Evolutionary conservation across 1,284 basidiomycete species (phyloP).

Genomic region (Heterobasidion annosum): DNA sequence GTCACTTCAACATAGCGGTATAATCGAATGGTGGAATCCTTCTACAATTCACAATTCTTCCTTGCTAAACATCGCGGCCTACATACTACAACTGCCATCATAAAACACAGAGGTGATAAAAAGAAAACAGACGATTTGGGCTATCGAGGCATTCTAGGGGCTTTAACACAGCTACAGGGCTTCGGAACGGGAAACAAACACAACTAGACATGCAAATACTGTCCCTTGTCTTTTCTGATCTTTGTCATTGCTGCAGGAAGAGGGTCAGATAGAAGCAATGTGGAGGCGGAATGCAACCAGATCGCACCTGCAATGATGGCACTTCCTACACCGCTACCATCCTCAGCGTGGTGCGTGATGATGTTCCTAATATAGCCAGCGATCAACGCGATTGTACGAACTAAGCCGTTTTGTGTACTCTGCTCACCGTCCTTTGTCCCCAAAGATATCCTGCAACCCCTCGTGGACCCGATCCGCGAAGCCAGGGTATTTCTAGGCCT

Average conservation of each 20-base stretch:
- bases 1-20: too few relatives aligned
- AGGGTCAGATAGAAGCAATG: not conserved
- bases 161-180: not conserved
- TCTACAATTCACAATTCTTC: too few relatives aligned
- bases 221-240: slow-evolving; percentile 39
- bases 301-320: slow-evolving; percentile 86
- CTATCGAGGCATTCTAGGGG: not conserved
- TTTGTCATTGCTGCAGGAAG: slow-evolving; percentile 50
- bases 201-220: slow-evolving; percentile 26
- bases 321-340: slow-evolving; percentile 92
- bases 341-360: slow-evolving; percentile 86
- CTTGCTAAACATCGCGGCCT: too few relatives aligned
- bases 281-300: not conserved
- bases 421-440: slow-evolving; percentile 81
- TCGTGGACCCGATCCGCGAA: slow-evolving; percentile 87
- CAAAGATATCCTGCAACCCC: slow-evolving; percentile 87
- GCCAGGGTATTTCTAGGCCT: slow-evolving; percentile 84
- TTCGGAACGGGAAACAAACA: not conserved
- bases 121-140: not conserved
- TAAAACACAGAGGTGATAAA: not conserved
- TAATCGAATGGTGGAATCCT: too few relatives aligned
- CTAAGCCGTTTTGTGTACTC: not conserved
- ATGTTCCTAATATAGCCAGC: slow-evolving; percentile 52
- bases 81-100: not conserved
- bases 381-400: not conserved